A percentile compares a stretch with the other conserved stretches of the same genome.
Conservation (phyloP, 2,329 filamentous ascomycete species). For the Fusarium nodosum region DNA sequence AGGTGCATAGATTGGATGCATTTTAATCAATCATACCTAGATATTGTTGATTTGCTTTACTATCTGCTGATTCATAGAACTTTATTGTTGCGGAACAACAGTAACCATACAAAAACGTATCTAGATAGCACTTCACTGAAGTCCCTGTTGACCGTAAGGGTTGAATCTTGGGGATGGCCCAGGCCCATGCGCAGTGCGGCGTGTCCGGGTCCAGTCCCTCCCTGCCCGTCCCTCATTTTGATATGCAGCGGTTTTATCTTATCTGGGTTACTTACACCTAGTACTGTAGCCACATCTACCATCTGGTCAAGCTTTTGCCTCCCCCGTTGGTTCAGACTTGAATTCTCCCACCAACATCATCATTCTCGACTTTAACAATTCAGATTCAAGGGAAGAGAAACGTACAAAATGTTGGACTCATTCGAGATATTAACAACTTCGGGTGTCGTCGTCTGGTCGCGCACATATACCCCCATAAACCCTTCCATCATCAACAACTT, state of each 20-base stretch:
- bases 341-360: slow-evolving; percentile 31
- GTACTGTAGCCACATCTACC: slow-evolving; percentile 47
- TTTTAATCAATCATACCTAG: neutral
- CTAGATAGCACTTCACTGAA: neutral
- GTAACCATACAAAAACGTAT: neutral
- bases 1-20: neutral
- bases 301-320: slow-evolving; percentile 31
- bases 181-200: slow-evolving; percentile 34
- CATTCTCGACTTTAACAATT: slow-evolving; percentile 17
- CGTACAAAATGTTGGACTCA: slow-evolving; percentile 83
- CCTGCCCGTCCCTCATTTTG: slow-evolving; percentile 24
- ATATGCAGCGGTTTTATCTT: slow-evolving; percentile 36
- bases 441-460: slow-evolving; percentile 96
- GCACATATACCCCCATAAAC: slow-evolving; percentile 83
- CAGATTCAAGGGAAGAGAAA: slow-evolving; percentile 5
- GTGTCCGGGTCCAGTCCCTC: slow-evolving; percentile 35
- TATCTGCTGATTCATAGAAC: neutral
- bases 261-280: slow-evolving; percentile 14
- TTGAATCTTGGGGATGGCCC: slow-evolving; percentile 19
- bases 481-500: slow-evolving; percentile 91
- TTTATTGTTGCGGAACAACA: neutral
- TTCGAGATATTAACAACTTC: slow-evolving; percentile 98
- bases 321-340: slow-evolving; percentile 22
- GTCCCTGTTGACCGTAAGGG: neutral
- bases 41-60: too few species aligned